Conservation (phyloP, 371 early-diverging fungal genomes). For the Mycotypha africana region DNA sequence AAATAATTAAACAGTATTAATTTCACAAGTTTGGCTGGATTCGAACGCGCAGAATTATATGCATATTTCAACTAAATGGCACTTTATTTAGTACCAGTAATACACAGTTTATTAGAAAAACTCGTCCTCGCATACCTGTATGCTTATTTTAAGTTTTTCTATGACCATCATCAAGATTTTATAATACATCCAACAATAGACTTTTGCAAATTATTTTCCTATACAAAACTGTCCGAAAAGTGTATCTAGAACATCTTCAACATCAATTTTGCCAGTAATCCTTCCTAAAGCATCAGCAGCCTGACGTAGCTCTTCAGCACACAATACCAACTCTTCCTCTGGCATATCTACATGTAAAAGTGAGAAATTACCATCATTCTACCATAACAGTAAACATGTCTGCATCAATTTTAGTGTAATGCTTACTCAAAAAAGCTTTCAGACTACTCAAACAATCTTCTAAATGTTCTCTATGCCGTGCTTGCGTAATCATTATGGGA, state of each 20-base stretch:
- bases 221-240: slow-evolving; percentile 82
- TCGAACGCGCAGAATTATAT: not conserved
- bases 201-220: slow-evolving; percentile 61
- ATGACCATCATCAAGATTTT: not conserved
- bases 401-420: not conserved
- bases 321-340: slow-evolving; percentile 55
- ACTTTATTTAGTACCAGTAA: not conserved
- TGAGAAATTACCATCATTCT: no score
- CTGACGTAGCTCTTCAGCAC: slow-evolving; percentile 73
- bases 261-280: slow-evolving; percentile 73
- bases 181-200: no score
- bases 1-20: not conserved
- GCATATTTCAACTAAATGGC: no score
- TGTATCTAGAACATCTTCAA: slow-evolving; percentile 73
- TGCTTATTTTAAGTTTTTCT: not conserved
- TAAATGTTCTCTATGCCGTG: slow-evolving; percentile 68
- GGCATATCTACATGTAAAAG: slow-evolving; percentile 35
- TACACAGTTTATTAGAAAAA: no score
- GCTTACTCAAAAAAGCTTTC: slow-evolving; percentile 48
- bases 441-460: slow-evolving; percentile 53
- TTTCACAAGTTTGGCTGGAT: not conserved
- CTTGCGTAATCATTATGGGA: slow-evolving; percentile 59
- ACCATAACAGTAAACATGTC: not conserved
- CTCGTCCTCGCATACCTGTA: not conserved
- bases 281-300: slow-evolving; percentile 67